phyloP scores from a whole-genome alignment of 257 asterid genomes.

The Thymus mandschuricus region DNA sequence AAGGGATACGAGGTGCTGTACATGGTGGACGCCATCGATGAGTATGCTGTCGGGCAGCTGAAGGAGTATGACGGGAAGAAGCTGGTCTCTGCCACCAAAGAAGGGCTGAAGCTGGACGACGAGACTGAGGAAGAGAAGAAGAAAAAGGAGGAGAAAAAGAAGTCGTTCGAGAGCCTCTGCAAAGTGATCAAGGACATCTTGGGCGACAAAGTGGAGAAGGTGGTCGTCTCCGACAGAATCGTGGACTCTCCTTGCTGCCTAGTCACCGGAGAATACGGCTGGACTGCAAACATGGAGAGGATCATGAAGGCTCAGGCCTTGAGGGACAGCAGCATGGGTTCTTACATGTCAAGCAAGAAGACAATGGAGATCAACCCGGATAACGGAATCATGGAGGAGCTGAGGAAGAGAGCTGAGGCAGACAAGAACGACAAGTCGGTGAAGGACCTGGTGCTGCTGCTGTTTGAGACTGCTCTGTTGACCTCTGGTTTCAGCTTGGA shows the following conservation, averaged over 20 bases:
- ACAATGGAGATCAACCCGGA: slow-evolving; percentile 89
- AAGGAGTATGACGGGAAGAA: slow-evolving; percentile 86
- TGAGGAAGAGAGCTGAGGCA: slow-evolving; percentile 76
- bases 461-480: slow-evolving; percentile 74
- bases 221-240: slow-evolving; percentile 70
- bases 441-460: slow-evolving; percentile 66
- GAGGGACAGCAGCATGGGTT: slow-evolving; percentile 75
- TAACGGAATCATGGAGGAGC: slow-evolving; percentile 82
- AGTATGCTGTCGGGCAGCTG: slow-evolving; percentile 72
- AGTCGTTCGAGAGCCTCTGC: slow-evolving; percentile 75
- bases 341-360: slow-evolving; percentile 90
- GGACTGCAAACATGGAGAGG: slow-evolving; percentile 87
- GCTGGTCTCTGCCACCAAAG: slow-evolving; percentile 75
- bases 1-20: slow-evolving; percentile 76
- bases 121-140: slow-evolving; percentile 70
- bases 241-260: slow-evolving; percentile 84
- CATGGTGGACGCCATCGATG: slow-evolving; percentile 89
- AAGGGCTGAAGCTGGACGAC: slow-evolving; percentile 78
- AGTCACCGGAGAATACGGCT: slow-evolving; percentile 79
- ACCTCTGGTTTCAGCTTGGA: slow-evolving; percentile 89
- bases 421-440: slow-evolving; percentile 83
- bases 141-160: slow-evolving; percentile 65
- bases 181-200: slow-evolving; percentile 70
- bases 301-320: slow-evolving; percentile 83
- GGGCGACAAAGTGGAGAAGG: slow-evolving; percentile 80